Evolutionary conservation across 2,329 filamentous ascomycete genomes (phyloP).

Genomic region (Aspergillus awamori): DNA sequence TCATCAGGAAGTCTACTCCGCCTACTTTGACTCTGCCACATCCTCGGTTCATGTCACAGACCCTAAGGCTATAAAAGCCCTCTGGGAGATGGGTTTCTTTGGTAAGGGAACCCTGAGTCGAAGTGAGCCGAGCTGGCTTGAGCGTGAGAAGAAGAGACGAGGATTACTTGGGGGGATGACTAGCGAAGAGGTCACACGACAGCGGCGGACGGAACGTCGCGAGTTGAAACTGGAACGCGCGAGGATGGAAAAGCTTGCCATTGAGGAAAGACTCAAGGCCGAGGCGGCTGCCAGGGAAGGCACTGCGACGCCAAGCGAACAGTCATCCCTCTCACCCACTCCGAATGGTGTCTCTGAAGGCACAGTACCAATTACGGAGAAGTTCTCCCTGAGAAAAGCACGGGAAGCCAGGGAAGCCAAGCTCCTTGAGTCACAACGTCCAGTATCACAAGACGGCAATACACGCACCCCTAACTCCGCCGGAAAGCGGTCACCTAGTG

Average conservation of each 20-base stretch:
- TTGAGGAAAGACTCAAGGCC: constrained; percentile 69
- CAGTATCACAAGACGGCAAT: constrained; percentile 19
- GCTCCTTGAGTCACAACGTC: constrained; percentile 26
- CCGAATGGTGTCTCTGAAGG: constrained; percentile 23
- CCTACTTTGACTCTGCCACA: constrained; percentile 79
- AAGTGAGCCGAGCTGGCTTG: constrained; percentile 92
- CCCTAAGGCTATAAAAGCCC: constrained; percentile 69
- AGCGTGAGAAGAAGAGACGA: constrained; percentile 73
- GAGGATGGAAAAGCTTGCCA: constrained; percentile 79
- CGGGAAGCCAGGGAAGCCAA: constrained; percentile 38
- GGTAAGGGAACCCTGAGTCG: constrained; percentile 91
- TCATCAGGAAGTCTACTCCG: constrained; percentile 66
- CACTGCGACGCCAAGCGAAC: constrained; percentile 16
- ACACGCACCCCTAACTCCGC: constrained; percentile 8
- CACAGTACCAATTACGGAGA: constrained; percentile 28
- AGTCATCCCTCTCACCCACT: constrained; percentile 16
- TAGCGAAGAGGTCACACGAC: constrained; percentile 77
- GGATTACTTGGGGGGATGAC: constrained; percentile 68
- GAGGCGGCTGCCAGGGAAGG: constrained; percentile 48
- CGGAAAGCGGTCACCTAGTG: constrained; percentile 19
- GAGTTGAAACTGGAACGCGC: constrained; percentile 90
- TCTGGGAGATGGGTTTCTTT: constrained; percentile 98
- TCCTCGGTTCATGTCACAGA: constrained; percentile 84
- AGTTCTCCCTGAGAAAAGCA: constrained; percentile 39
- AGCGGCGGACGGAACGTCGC: constrained; percentile 76